Evolutionary conservation across 768 basidiomycete genomes (phyloP), one percentile per base, ranked within the genome.

Genomic region (Leccinum truebloodii): DNA sequence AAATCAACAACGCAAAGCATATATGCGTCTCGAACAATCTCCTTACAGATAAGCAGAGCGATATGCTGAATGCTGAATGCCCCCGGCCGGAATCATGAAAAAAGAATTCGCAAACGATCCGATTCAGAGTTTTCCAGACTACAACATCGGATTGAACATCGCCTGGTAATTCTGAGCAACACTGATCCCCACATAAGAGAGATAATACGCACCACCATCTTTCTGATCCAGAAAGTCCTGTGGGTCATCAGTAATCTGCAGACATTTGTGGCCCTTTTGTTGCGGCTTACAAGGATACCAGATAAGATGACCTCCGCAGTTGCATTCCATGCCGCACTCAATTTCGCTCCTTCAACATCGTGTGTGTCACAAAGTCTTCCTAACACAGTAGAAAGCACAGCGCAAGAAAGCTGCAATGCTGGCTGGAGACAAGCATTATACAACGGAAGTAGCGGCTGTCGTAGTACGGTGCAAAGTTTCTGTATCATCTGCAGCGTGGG

Each of bases 301-400:
- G 86, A 83, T 22, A 88, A 65, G n/a, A 86, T 60, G 10, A 79
- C 75, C 30, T 77, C 65, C 35, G 80, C 77, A 12, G 80, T 71
- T 13, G 58, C 62, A 68, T 85, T 82, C 85, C 86, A 87, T 3
- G 68, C 59, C 5, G 53, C 60, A 48, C 67, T 65, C 55, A 70
- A 59, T 9, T 55, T 63, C 26, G 66, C 61, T 50, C 75, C 65
- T 34, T 56, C 56, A 12, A 51, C 14, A 49, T 65, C 63, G 34
- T 70, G 50, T 34, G 70, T 63, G n/a, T 75, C 61, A 16, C 71
- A 59, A 24, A 82, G 63, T 55, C 78, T 81, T 20, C 75, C 73
- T 44, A 79, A 75, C 3, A 85, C 73, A 6, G 66, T 65, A 13
- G 66, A 69, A 41, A 84, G 76, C n/a, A 84, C 63, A 20, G 75